Conservation (phyloP, 2,329 filamentous ascomycete genomes). For the Malbranchea cinnamomea region DNA sequence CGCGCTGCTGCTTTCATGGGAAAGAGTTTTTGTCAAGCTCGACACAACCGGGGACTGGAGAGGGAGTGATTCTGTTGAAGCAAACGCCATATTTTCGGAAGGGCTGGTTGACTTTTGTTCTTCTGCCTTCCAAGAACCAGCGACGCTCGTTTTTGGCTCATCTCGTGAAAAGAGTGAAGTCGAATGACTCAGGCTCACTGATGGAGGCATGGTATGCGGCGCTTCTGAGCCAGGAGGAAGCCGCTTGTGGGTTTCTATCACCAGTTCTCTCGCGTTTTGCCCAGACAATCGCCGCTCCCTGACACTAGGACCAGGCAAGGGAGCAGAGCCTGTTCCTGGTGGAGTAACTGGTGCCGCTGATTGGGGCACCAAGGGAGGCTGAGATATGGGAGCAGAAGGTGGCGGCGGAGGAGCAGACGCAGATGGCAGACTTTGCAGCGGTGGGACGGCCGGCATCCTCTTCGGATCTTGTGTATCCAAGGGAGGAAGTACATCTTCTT, state of each 20-base stretch:
- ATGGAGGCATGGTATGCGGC: constrained; percentile 16
- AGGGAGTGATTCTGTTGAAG: constrained; percentile 21
- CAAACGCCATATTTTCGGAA: constrained; percentile 13
- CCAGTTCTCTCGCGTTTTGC: constrained; percentile 65
- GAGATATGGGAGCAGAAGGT: constrained; percentile 12
- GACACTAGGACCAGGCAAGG: constrained; percentile 38
- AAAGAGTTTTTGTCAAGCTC: constrained; percentile 28
- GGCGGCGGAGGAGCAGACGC: constrained; percentile 11
- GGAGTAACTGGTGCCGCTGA: constrained; percentile 12
- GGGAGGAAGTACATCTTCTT: constrained; percentile 35
- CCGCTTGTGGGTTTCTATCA: constrained; percentile 59
- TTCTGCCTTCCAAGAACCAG: constrained; percentile 9
- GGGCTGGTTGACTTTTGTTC: constrained; percentile 18
- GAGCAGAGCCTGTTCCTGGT: constrained; percentile 16
- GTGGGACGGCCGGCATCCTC: constrained; percentile 10
- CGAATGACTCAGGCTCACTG: constrained; percentile 13
- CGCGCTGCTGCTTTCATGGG: no score
- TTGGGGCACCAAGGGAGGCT: constrained; percentile 6
- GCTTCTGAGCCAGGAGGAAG: constrained; percentile 11
- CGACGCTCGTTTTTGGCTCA: constrained; percentile 13
- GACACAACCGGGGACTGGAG: constrained; percentile 28
- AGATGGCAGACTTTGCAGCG: constrained; percentile 9
- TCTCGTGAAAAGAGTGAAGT: constrained; percentile 17
- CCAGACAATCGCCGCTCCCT: constrained; percentile 66
- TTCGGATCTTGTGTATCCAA: constrained; percentile 19